Evolutionary conservation across 208 protist genomes (phyloP), one percentile per base, ranked within the genome.

Genomic region (Phytomonas sp.): DNA sequence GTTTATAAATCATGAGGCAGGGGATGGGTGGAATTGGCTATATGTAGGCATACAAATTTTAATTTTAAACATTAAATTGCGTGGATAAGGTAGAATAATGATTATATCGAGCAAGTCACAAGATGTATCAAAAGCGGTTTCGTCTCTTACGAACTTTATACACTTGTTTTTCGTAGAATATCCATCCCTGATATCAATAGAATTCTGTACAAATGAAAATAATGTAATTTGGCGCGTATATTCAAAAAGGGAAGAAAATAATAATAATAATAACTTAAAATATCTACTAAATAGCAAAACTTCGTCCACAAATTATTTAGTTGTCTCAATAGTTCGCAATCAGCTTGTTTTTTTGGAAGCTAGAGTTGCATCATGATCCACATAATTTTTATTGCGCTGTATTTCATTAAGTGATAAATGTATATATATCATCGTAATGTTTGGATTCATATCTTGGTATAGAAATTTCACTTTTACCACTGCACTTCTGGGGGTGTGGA

Each of bases 331-430:
- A 59, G 61, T 51, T n/a, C 28, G 33, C 59, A 67, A 37, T 62
- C 4, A 20, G 36, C 31, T 68, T n/a, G 29, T 75, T 66, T 75
- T 74, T 73, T 60, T 32, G 6, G 20, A 26, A 56, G 46, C 46
- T 56, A 56, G 46, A 56, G 20, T 56, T 56, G 46, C 46, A 26
- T 56, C 46, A 56, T 26, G 46, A 17, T 56, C 56, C 60, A 34
- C 13, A 40, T 60, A 51, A 65, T 65, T 60, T 60, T 26, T 17
- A 65, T 33, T 26, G 6, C 4, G 0, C 6, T 65, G 23, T 59
- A 23, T 65, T 65, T 7, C 4, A 65, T 46, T 65, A 65, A 51
- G 61, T 8, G 11, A 64, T 64, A 64, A 17, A 40, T 64, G 15
- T 60, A 51, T 65, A 51, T 65, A 26, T 8, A 23, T 34, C 6